Percentiles rank a stretch among this genome's conserved stretches.
These are phyloP conservation scores for Talaromyces sp. DNA, from an alignment of 2,329 filamentous ascomycete genomes.

Conservation along the genomic window DNA sequence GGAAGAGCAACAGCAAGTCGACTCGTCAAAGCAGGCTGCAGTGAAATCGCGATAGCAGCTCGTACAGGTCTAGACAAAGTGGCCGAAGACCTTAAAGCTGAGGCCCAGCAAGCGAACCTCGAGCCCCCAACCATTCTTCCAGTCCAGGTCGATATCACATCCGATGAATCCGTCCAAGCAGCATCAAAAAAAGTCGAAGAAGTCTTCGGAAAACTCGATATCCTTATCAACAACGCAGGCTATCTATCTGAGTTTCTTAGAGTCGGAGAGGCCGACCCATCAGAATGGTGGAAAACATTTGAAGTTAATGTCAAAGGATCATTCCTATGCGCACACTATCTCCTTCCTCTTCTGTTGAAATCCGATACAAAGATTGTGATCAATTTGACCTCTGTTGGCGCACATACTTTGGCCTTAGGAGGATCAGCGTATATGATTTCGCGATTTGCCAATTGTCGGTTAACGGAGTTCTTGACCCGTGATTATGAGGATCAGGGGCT, in stretches of 20 bases:
- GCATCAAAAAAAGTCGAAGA: slow-evolving; percentile 24
- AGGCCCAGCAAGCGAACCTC: slow-evolving; percentile 40
- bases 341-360: slow-evolving; percentile 7
- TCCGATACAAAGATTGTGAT: slow-evolving; percentile 10
- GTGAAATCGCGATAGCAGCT: slow-evolving; percentile 57
- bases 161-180: slow-evolving; percentile 35
- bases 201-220: slow-evolving; percentile 41
- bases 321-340: slow-evolving; percentile 37
- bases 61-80: slow-evolving; percentile 51
- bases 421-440: slow-evolving; percentile 50
- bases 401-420: slow-evolving; percentile 38
- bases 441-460: slow-evolving; percentile 54
- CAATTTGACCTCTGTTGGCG: slow-evolving; percentile 33
- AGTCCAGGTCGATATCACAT: slow-evolving; percentile 49
- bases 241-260: slow-evolving; percentile 27
- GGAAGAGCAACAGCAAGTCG: slow-evolving; percentile 58
- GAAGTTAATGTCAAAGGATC: slow-evolving; percentile 54
- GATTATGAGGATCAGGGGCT: slow-evolving; percentile 52
- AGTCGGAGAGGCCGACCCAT: slow-evolving; percentile 37
- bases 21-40: slow-evolving; percentile 58
- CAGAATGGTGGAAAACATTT: slow-evolving; percentile 46
- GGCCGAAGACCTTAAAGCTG: slow-evolving; percentile 35
- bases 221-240: slow-evolving; percentile 54
- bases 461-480: slow-evolving; percentile 53
- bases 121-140: slow-evolving; percentile 42